Evolutionary conservation across 306 rosid species (phyloP), one percentile per base, ranked within the genome.

Genomic region (Gastrolobium villosum): DNA sequence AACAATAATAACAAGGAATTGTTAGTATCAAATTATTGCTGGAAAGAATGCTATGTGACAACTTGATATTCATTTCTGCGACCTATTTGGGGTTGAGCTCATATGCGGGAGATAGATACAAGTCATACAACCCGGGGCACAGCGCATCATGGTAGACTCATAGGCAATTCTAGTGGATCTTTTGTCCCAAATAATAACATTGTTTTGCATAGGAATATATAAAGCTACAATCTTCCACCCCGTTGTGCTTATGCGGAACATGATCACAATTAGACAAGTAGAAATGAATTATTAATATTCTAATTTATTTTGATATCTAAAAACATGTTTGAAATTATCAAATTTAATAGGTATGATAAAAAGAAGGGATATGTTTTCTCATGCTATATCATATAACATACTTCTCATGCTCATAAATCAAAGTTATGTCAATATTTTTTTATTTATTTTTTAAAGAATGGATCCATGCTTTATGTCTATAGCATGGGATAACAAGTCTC

Each of bases 1-100:
- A 64, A 2, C 44, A 82, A 64, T 70, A 44, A 70, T 64, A 70
- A 64, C 15, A 32, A 53, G 37, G 79, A 71, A 55, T 71, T 64
- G 86, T 82, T 72, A 67, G 71, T 30, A 31, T 82, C 82, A 72
- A 63, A 5, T 20, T 20, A 20, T 71, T 77, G 82, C 82, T 77
- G 82, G 70, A 55, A 71, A 72, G 10, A 43, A 52, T 52, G 50
- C 9, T 43, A 70, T 76, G 75, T 64, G 64, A 66, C 64, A 55
- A 1, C 20, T 71, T 37, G 65, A 15, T 36, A 10, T 76, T 70
- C 64, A 62, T 43, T 28, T 50, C 65, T 30, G 54, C 46, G 14
- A 52, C 45, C 53, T 63, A 10, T 5, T 13, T 62, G 52, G 41
- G 53, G 49, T 55, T 68, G 61, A 78, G 56, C 70, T 66, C 26